Base-by-base conservation (phyloP, 2,329 filamentous ascomycete genomes). In the Epichloe scottii region DNA sequence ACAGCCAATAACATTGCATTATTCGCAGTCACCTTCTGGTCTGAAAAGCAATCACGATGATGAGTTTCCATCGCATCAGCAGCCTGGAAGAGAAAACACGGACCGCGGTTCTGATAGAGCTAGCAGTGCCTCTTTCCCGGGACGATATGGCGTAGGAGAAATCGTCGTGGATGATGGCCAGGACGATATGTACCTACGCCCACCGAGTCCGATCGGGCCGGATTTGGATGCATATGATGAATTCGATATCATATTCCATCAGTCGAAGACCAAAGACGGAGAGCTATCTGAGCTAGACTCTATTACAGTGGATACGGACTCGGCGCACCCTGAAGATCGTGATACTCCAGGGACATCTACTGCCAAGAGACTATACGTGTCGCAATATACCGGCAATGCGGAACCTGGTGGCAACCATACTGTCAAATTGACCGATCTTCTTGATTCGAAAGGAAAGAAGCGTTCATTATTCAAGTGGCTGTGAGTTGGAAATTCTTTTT, bases 381-480 rank as follows among this genome's bases (percentile, higher is more conserved):
- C 69, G 1, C 54, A 57, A 6, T 72, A 72, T 41, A 67, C 65
- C 1, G 70, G 70, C 0, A 65, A 66, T 46, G 66, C 63, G 23
- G 62, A 68, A 30, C 58, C 63, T 14, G 63, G 66, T 5, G 68
- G 67, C 12, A 59, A 55, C 5, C 69, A 71, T 50, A 59, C 58
- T 5, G 65, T 62, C 1, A 61, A 60, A 21, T 53, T 72, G 45
- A 70, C 65, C 2, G 57, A 65, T 11, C 55, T 71, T 0, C 62
- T 69, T 26, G 66, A 68, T 19, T 50, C 60, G 3, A 62, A 58
- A 44, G 60, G 56, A 5, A 61, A 60, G 33, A 60, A 58, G 3
- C 61, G 66, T 12, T 61, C 68, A 8, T 54, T 73, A 0, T 73
- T 71, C 44, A 64, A 64, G 55, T 74, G 71, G 70, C 63, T 73